Base-by-base conservation (phyloP, 495 filamentous ascomycete genomes). In the Xylaria flabelliformis region DNA sequence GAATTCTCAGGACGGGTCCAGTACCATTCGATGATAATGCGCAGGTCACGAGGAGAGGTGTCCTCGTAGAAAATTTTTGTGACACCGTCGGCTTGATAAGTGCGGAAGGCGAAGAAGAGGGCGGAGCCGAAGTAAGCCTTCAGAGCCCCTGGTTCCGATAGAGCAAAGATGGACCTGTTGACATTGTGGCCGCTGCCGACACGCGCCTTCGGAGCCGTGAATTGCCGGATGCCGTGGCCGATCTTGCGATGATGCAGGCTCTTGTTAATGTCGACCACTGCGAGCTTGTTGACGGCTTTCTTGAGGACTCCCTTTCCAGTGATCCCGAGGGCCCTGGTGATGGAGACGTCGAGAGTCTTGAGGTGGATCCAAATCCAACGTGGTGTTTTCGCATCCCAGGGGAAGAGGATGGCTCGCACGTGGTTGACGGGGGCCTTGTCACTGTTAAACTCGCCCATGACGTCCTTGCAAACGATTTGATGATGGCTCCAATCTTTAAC, bases 381-480 rank as follows among this genome's bases (percentile, higher is more conserved):
- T 21, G 68, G 68, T 24, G 46, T 24, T 3, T 21, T 9, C 3
- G 42, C 50, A 58, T 50, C 26, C 58, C 36, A n/a, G n/a, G 55
- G 56, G 32, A 70, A 70, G n/a, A 69, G 66, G 21, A 69, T 69
- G 36, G 66, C 66, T 46, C 66, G 51, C 42, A 70, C 68, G n/a
- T 21, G 9, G 24, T 39, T 42, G 41, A 24, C 0, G 12, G 56
- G 56, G 17, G 55, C 58, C 17, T 53, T 39, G 4, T 24, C 5
- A 1, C 8, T 9, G 7, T 17, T 5, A 29, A 63, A 64, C 9
- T 34, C 42, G 19, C 53, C 44, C 26, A 15, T 39, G 9, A 64
- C 6, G 56, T 10, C 1, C 58, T 53, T 21, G 46, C 68, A 70
- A 26, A 70, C 58, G n/a, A 15, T 0, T 26, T 70, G 39, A 15